Evolutionary conservation across 2,329 filamentous ascomycete species (phyloP), one percentile per base, ranked within the genome.

Genomic region (Dactylonectria estremocensis): DNA sequence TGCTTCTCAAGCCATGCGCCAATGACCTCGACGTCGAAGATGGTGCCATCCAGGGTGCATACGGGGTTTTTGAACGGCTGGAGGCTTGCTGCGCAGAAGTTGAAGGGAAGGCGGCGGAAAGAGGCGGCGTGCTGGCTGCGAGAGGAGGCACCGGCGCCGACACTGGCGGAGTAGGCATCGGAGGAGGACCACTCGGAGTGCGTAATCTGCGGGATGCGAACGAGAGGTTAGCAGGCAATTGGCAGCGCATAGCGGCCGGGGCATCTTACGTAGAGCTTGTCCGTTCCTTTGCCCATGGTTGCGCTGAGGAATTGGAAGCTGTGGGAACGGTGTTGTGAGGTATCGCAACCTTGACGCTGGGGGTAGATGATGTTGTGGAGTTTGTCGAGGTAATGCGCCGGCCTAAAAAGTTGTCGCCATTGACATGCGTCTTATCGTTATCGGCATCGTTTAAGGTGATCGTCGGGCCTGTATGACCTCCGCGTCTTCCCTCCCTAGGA

Each of bases 121-220:
- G 89, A 88, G 55, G 89, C 87, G 59, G 68, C 74, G 31, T 67
- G 60, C 53, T 73, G 73, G 71, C 89, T 88, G 22, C 87, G 80
- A 80, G 87, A 81, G 78, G 88, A 80, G 64, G 92, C 89, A 74
- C 90, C 90, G 63, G 91, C 87, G 74, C 93, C 93, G 31, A 88
- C 91, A 79, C 91, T 95, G 73, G 95, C 94, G 35, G 93, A 93
- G 82, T 93, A 98, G 66, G 94, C 91, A 81, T 98, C 95, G 54
- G 92, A 90, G 6, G 95, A 97, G 8, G 94, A 92, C 96, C 96
- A 99, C 86, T 99, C 96, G 46, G 94, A 97, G 84, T 99, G 97
- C 62, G 96, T 99, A 78, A 99, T 99, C 80, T 84, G 62, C 24
- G 14, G 16, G 58, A 54, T 55, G 55, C 24, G 18, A 45, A 60